Conservation (phyloP, 371 early-diverging fungal genomes). For the Mortierella sp. region DNA sequence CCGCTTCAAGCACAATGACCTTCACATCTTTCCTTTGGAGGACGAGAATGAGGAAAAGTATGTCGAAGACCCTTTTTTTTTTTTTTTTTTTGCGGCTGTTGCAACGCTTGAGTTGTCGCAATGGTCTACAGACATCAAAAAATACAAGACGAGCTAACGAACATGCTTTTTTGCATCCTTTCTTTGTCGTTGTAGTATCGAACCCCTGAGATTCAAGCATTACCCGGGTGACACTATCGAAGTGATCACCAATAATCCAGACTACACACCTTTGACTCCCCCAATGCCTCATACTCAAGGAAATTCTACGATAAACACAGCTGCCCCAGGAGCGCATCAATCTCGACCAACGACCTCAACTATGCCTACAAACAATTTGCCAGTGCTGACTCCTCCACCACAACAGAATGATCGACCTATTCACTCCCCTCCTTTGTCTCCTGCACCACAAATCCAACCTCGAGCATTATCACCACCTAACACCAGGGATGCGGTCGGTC, state of each 20-base stretch:
- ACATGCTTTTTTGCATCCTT: not conserved
- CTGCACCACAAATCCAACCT: not conserved
- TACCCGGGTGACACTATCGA: conserved; percentile 1
- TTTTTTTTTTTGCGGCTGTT: not conserved
- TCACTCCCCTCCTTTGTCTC: not conserved
- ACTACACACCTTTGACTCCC: not conserved
- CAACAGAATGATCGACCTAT: not conserved
- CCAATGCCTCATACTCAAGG: not conserved
- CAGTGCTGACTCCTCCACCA: not conserved
- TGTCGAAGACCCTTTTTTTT: not conserved
- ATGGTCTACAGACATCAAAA: not conserved
- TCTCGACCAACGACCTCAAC: not conserved
- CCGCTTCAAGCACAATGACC: not conserved
- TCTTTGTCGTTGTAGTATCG: not conserved
- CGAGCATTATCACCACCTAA: not conserved
- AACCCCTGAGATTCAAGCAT: not conserved
- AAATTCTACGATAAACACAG: too few relatives aligned
- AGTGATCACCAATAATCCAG: not conserved
- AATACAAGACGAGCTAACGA: too few relatives aligned
- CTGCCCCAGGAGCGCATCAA: not conserved
- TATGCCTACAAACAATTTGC: not conserved
- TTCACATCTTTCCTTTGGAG: not conserved
- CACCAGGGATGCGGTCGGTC: not conserved
- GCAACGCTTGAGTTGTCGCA: not conserved
- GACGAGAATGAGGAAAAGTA: not conserved